Percentiles rank a stretch among this genome's conserved stretches.
Conservation (phyloP, 805 yeast species). For the Cyberlindnera maclurae region DNA sequence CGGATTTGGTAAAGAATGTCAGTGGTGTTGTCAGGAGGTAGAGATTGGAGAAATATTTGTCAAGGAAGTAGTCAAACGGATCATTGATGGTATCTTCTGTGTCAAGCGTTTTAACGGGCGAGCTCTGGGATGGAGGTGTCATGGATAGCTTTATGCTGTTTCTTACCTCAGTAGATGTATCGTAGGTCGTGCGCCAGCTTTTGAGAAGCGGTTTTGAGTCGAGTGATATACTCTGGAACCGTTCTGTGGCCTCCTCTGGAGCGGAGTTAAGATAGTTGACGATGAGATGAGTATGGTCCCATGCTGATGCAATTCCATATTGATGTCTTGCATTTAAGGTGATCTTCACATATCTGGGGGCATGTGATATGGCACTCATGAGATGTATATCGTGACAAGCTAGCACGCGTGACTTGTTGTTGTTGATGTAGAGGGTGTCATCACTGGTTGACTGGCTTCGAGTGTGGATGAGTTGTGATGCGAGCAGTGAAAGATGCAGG, state of each 20-base stretch:
- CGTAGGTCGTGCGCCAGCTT: neutral
- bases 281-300: constrained; percentile 2
- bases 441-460: constrained; percentile 9
- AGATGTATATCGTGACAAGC: constrained; percentile 2
- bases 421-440: constrained; percentile 8
- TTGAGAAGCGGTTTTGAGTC: neutral
- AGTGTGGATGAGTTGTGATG: constrained; percentile 9
- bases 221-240: too few relatives aligned
- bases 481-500: constrained; percentile 9
- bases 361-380: neutral
- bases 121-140: constrained; percentile 18
- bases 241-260: neutral
- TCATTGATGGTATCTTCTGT: constrained; percentile 10
- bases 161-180: neutral
- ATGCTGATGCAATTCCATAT: constrained; percentile 9
- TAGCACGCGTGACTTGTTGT: constrained; percentile 19
- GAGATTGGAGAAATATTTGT: constrained; percentile 30
- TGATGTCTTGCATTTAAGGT: constrained; percentile 17
- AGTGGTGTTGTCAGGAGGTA: constrained; percentile 30
- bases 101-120: constrained; percentile 5
- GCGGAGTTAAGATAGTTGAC: constrained; percentile 5
- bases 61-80: constrained; percentile 24
- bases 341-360: constrained; percentile 14
- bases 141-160: constrained; percentile 17
- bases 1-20: constrained; percentile 41